A percentile compares a stretch with the other conserved stretches of the same genome.
These are phyloP conservation scores for Penicillium manginii DNA, from an alignment of 495 filamentous ascomycete genomes.

Conservation along the genomic window DNA sequence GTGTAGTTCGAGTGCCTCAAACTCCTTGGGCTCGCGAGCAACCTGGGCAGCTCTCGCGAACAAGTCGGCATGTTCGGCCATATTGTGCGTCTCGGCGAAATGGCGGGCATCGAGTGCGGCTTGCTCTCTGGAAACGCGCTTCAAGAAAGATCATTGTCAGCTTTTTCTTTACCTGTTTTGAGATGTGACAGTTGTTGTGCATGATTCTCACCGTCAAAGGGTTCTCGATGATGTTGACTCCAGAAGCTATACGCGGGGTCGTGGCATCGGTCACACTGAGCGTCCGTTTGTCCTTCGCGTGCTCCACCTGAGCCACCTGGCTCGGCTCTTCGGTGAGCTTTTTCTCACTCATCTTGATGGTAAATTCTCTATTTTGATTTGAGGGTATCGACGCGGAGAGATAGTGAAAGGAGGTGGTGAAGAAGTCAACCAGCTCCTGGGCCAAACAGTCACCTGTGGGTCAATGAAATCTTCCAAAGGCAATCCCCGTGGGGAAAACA, in stretches of 20 bases:
- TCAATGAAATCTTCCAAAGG: slow-evolving; percentile 3
- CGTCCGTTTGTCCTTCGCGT: background rate
- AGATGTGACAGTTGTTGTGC: background rate
- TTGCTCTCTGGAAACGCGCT: slow-evolving; percentile 41
- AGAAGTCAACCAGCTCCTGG: background rate
- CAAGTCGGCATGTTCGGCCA: slow-evolving; percentile 45
- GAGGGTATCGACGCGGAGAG: background rate
- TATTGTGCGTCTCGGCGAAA: slow-evolving; percentile 42
- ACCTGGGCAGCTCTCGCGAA: slow-evolving; percentile 47
- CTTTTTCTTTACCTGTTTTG: background rate
- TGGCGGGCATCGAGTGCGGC: slow-evolving; percentile 37
- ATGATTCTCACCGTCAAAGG: slow-evolving; percentile 41
- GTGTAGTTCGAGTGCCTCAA: slow-evolving; percentile 18
- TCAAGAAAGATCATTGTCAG: background rate
- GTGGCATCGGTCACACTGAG: slow-evolving; percentile 1
- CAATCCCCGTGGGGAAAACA: slow-evolving; percentile 1
- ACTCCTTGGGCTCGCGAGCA: slow-evolving; percentile 31
- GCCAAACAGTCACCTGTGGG: background rate
- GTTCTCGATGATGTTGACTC: slow-evolving; percentile 48
- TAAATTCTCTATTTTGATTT: background rate
- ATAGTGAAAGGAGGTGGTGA: slow-evolving; percentile 1
- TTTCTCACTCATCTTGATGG: slow-evolving; percentile 1
- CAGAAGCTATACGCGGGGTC: slow-evolving; percentile 10
- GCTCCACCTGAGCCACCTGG: slow-evolving; percentile 3
- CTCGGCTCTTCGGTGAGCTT: background rate